Evolutionary conservation across 2,329 filamentous ascomycete genomes (phyloP).

Genomic region (Diplocarpon mali): DNA sequence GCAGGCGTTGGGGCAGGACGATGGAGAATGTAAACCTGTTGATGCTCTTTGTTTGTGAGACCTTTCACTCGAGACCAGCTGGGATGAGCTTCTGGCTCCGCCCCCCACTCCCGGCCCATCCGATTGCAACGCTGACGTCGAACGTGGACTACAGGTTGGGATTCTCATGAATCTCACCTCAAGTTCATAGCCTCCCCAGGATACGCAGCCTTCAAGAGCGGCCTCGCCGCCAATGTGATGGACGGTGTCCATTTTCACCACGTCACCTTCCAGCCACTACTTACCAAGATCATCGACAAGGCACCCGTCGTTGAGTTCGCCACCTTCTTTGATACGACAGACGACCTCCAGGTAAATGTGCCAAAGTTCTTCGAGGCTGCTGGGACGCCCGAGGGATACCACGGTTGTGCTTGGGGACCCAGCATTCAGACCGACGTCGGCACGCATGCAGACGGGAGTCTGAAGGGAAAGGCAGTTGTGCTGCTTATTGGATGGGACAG

Average conservation of each 20-base stretch:
- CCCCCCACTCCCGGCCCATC: neutral
- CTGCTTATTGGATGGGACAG: slow-evolving; percentile 18
- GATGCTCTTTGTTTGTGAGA: slow-evolving; percentile 32
- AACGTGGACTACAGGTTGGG: slow-evolving; percentile 31
- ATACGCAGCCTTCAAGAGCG: slow-evolving; percentile 30
- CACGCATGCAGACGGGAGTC: slow-evolving; percentile 6
- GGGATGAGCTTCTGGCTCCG: neutral
- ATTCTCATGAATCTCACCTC: slow-evolving; percentile 29
- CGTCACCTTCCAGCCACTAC: slow-evolving; percentile 3
- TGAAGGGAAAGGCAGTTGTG: slow-evolving; percentile 12
- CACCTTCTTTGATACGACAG: slow-evolving; percentile 11
- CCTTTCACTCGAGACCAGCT: neutral
- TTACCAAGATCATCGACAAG: slow-evolving; percentile 2
- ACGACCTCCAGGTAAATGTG: slow-evolving; percentile 4
- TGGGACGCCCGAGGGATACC: slow-evolving; percentile 5
- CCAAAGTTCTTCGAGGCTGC: slow-evolving; percentile 6
- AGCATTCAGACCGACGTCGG: slow-evolving; percentile 10
- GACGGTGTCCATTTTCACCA: slow-evolving; percentile 13
- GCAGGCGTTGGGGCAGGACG: slow-evolving; percentile 28
- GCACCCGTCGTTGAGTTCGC: slow-evolving; percentile 16
- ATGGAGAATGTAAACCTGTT: slow-evolving; percentile 30
- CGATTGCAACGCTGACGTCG: neutral
- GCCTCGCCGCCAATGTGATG: slow-evolving; percentile 5
- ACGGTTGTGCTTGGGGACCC: slow-evolving; percentile 5
- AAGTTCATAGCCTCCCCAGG: slow-evolving; percentile 29